Conservation (phyloP, 495 filamentous ascomycete species). For the Daldinia grandis region DNA sequence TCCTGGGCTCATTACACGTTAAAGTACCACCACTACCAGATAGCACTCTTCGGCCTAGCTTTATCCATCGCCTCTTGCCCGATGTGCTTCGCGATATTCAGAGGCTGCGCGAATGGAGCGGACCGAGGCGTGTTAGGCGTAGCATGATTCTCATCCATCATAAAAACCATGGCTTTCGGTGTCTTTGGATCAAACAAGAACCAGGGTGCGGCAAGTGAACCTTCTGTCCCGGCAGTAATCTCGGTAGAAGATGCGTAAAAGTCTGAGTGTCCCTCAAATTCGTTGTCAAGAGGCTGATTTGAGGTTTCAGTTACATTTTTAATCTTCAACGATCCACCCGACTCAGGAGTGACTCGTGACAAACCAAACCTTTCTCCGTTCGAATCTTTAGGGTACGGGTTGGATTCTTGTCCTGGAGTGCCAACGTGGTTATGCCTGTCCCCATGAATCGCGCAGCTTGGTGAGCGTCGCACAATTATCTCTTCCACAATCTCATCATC, state of each 20-base stretch:
- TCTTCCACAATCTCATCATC: conserved; percentile 20
- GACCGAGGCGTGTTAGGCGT: conserved; percentile 44
- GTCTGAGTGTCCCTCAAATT: background rate
- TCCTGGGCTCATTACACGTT: conserved; percentile 64
- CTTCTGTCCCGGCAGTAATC: background rate
- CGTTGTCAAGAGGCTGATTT: background rate
- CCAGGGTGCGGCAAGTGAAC: background rate
- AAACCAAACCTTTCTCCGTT: background rate
- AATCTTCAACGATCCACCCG: background rate
- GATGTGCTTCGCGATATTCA: conserved; percentile 5
- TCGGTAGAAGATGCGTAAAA: background rate
- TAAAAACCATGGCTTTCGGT: conserved; percentile 24
- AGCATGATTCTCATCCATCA: conserved; percentile 43
- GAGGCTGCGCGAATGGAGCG: conserved; percentile 4
- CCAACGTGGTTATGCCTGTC: background rate
- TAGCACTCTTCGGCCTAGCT: conserved; percentile 12
- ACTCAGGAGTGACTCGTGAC: background rate
- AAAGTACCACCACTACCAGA: conserved; percentile 48
- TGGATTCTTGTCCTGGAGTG: background rate
- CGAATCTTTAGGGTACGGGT: background rate
- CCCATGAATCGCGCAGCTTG: conserved; percentile 16
- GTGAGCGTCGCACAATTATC: conserved; percentile 19
- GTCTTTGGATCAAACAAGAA: conserved; percentile 17
- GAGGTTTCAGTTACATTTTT: background rate
- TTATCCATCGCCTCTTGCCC: conserved; percentile 8